These are phyloP conservation scores for Pestalotiopsis sp. DNA, from an alignment of 2,329 filamentous ascomycete genomes.

Conservation along the genomic window DNA sequence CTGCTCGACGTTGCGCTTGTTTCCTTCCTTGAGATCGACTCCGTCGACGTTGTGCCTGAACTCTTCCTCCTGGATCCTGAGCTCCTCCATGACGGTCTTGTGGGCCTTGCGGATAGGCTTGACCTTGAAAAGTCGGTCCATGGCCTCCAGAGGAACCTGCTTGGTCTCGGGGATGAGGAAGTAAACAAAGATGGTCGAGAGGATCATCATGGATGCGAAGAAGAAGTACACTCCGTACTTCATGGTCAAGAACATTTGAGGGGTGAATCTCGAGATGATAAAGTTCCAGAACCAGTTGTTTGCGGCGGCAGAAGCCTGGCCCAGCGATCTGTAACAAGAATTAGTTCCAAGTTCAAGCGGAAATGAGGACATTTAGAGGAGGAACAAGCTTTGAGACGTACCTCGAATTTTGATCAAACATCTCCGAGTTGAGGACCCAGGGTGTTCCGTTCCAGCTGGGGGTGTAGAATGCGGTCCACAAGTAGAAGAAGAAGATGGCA, in stretches of 20 bases:
- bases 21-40: conserved; percentile 17
- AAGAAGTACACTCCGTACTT: conserved; percentile 71
- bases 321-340: conserved; percentile 49
- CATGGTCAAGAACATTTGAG: conserved; percentile 63
- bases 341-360: background rate
- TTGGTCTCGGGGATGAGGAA: conserved; percentile 70
- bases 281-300: conserved; percentile 79
- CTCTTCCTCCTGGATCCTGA: conserved; percentile 37
- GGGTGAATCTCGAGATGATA: conserved; percentile 68
- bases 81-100: conserved; percentile 44
- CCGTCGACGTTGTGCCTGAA: conserved; percentile 31
- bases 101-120: conserved; percentile 50
- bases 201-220: conserved; percentile 65
- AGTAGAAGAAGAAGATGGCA: conserved; percentile 73
- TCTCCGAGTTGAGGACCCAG: conserved; percentile 77
- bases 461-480: conserved; percentile 75
- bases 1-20: conserved; percentile 16
- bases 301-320: conserved; percentile 71
- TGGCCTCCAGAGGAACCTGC: conserved; percentile 64
- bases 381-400: conserved; percentile 7
- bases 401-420: conserved; percentile 72
- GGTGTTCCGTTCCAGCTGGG: conserved; percentile 74
- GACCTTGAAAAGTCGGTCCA: conserved; percentile 62
- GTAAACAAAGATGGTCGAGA: conserved; percentile 60
- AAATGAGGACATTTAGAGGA: background rate